Evolutionary conservation across 2,329 filamentous ascomycete species (phyloP).

Genomic region (Phaeosphaeriaceae sp.): DNA sequence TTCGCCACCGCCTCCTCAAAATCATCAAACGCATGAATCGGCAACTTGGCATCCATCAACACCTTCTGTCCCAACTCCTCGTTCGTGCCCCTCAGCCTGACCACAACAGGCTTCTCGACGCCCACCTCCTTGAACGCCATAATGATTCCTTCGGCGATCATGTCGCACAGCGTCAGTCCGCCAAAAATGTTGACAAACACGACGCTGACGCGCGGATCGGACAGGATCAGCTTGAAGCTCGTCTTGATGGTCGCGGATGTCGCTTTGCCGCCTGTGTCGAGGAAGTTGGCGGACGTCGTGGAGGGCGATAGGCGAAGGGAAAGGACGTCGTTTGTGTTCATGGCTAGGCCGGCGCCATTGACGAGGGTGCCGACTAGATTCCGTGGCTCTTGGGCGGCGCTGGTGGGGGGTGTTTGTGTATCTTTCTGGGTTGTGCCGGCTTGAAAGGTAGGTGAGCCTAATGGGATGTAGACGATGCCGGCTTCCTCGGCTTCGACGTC

Average conservation of each 20-base stretch:
- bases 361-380: conserved; percentile 81
- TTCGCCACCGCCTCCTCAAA: conserved; percentile 69
- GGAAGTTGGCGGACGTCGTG: conserved; percentile 79
- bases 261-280: conserved; percentile 89
- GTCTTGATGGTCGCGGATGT: conserved; percentile 81
- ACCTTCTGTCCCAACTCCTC: conserved; percentile 73
- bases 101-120: conserved; percentile 72
- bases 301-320: conserved; percentile 64
- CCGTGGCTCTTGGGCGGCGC: neutral
- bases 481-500: conserved; percentile 70
- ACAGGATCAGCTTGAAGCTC: conserved; percentile 75
- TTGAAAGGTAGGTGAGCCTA: conserved; percentile 28
- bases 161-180: conserved; percentile 75
- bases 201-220: conserved; percentile 74
- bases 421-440: conserved; percentile 45
- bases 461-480: conserved; percentile 81
- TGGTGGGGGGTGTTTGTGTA: neutral
- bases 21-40: conserved; percentile 74
- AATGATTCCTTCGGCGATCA: conserved; percentile 80
- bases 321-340: conserved; percentile 89
- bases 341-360: conserved; percentile 87
- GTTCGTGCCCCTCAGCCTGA: conserved; percentile 76
- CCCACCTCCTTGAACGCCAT: conserved; percentile 74
- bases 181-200: conserved; percentile 77
- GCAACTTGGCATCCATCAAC: conserved; percentile 71